Evolutionary conservation across 1,284 basidiomycete genomes (phyloP), one percentile per base, ranked within the genome.

Genomic region (Microbotryomycetes sp.): DNA sequence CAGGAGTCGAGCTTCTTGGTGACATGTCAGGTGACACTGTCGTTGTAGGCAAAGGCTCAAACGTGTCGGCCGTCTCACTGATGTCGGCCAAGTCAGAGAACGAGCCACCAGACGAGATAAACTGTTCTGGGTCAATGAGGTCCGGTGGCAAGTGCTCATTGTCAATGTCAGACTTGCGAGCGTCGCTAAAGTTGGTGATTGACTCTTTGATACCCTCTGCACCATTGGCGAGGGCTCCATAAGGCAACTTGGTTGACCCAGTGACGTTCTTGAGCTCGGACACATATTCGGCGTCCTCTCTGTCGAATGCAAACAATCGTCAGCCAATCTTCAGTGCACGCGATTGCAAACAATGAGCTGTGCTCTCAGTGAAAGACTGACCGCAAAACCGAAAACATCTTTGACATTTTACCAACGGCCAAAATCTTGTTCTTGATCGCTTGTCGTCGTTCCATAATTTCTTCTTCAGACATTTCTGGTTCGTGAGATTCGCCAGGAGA

Each of bases 371-470:
- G 12, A 23, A 76, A 23, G 4, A 79, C 86, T 62, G 59, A 92
- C 88, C 93, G 89, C 67, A 99, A 83, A 30, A 98, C 81, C 3
- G 93, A 88, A 78, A 98, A 98, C 48, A 99, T 92, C 50, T 92
- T 82, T 22, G 92, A 86, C 87, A 99, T 96, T 62, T 93, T 83
- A 45, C 94, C 94, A 25, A 98, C 93, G 55, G 93, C 96, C 75
- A 97, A 82, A 70, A 99, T 98, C 83, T 98, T 99, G 81, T 91
- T 97, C 81, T 90, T 96, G 81, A 93, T 90, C 66, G 87, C 81
- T 72, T 86, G 85, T 70, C 89, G 81, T 65, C 89, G 84, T 76
- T 92, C 90, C 26, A 79, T 76, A 0, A 79, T 74, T n/a, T 87
- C 85, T 32, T 86, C 83, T 19, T 74, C 67, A 4, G 65, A 64